These are phyloP conservation scores for Phalaenopsis equestris DNA, from an alignment of 106 monocot species.

Conservation along the genomic window DNA sequence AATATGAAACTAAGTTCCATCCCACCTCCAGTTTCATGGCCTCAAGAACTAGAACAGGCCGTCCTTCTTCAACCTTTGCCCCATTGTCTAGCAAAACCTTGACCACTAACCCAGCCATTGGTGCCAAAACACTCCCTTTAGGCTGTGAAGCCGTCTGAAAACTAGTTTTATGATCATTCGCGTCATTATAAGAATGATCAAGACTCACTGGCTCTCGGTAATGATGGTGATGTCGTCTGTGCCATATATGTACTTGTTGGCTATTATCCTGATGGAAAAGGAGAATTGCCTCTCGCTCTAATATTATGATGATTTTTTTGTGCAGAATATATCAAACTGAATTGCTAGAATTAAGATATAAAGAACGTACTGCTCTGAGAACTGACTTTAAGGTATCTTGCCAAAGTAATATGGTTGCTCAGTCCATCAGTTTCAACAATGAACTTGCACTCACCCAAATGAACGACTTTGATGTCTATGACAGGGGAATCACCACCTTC, in stretches of 20 bases:
- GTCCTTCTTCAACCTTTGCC: constrained; percentile 63
- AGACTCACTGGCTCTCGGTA: constrained; percentile 44
- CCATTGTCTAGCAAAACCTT: constrained; percentile 79
- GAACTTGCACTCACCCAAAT: constrained; percentile 43
- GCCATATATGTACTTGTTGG: constrained; percentile 86
- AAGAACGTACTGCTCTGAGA: not conserved
- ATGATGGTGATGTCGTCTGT: constrained; percentile 69
- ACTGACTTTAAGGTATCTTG: constrained; percentile 57
- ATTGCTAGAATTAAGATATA: not conserved
- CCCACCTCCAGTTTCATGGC: constrained; percentile 99
- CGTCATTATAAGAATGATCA: constrained; percentile 38
- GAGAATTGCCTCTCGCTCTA: not conserved
- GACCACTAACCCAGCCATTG: constrained; percentile 94
- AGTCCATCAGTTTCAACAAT: constrained; percentile 55
- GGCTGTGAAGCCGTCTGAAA: constrained; percentile 38
- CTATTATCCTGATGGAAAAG: constrained; percentile 39
- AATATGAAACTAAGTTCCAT: constrained; percentile 1
- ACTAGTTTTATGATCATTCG: constrained; percentile 22
- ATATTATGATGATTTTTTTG: not conserved
- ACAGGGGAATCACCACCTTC: constrained; percentile 43
- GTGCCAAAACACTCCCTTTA: constrained; percentile 82
- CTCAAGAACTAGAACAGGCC: constrained; percentile 83
- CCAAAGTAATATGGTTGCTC: constrained; percentile 48
- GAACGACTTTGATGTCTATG: constrained; percentile 45
- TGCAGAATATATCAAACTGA: not conserved